These are phyloP conservation scores for Huntiella abstrusa DNA, from an alignment of 2,329 filamentous ascomycete species.

Conservation along the genomic window DNA sequence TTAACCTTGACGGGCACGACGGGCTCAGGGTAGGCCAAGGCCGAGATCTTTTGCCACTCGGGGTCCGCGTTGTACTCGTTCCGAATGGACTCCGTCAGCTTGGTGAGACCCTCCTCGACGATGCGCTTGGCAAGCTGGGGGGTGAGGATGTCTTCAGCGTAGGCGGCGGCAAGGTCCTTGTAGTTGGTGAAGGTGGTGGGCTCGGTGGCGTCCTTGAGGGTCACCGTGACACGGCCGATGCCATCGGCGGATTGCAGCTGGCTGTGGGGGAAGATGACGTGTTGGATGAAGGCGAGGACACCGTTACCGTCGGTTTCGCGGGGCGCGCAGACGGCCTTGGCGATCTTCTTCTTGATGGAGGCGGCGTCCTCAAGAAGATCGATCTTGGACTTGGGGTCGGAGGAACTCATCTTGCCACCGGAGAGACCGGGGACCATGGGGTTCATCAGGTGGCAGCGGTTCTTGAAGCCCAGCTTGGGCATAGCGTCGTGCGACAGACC, in stretches of 20 bases:
- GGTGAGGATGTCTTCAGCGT: conserved; percentile 55
- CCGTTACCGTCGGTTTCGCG: conserved; percentile 70
- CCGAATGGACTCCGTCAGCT: conserved; percentile 61
- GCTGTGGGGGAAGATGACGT: conserved; percentile 62
- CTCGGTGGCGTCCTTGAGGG: conserved; percentile 51
- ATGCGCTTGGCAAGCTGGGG: conserved; percentile 82
- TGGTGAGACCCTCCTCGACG: conserved; percentile 52
- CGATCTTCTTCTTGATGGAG: conserved; percentile 59
- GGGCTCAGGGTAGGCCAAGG: conserved; percentile 61
- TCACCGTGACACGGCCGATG: conserved; percentile 24
- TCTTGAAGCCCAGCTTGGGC: conserved; percentile 65
- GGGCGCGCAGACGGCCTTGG: conserved; percentile 65
- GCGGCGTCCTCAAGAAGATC: conserved; percentile 74
- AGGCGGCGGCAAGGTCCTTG: conserved; percentile 59
- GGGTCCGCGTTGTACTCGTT: conserved; percentile 47
- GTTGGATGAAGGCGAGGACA: conserved; percentile 69
- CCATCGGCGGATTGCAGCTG: conserved; percentile 29
- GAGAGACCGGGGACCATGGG: conserved; percentile 79
- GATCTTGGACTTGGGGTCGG: conserved; percentile 64
- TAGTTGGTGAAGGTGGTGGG: conserved; percentile 66
- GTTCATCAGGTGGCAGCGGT: conserved; percentile 28
- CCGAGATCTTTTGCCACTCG: conserved; percentile 55
- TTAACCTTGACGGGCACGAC: conserved; percentile 30
- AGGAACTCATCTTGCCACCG: conserved; percentile 74
- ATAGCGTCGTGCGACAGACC: conserved; percentile 68